These are phyloP conservation scores for Senecio squalidus DNA, from an alignment of 140 eudicot species.

Conservation along the genomic window DNA sequence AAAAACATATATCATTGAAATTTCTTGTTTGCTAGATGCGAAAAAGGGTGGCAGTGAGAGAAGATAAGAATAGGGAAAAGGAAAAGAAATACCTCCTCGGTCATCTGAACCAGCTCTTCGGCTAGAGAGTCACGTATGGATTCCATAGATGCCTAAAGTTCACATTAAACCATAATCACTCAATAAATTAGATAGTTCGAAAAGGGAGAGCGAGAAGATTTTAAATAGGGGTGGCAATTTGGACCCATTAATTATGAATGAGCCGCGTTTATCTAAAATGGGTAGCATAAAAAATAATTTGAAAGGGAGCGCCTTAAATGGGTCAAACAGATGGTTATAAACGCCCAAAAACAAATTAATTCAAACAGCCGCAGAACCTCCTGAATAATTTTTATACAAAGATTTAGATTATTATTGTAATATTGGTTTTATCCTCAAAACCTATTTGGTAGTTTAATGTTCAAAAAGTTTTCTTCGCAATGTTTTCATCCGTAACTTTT, in stretches of 20 bases:
- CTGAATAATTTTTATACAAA: neutral
- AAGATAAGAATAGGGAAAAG: neutral
- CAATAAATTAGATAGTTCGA: slow-evolving; percentile 6
- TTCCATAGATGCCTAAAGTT: slow-evolving; percentile 81
- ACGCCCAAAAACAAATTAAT: too few relatives aligned
- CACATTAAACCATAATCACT: slow-evolving; percentile 7
- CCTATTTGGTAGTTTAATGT: too few relatives aligned
- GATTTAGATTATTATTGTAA: too few relatives aligned
- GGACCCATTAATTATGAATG: neutral
- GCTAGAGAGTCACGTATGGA: slow-evolving; percentile 96
- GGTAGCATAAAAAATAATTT: neutral
- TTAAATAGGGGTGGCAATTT: neutral
- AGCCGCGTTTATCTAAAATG: neutral
- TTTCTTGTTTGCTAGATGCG: neutral
- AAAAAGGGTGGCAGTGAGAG: neutral
- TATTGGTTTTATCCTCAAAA: too few relatives aligned
- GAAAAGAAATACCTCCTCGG: slow-evolving; percentile 50
- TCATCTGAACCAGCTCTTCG: slow-evolving; percentile 92
- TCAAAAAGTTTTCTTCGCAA: too few relatives aligned
- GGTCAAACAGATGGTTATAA: neutral
- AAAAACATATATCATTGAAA: neutral
- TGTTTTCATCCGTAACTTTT: too few relatives aligned
- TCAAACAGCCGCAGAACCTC: too few relatives aligned
- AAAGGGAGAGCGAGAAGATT: neutral
- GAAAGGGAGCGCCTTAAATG: neutral